phyloP scores from a whole-genome alignment of 75 land plant species.

The Isoetes taiwanensis region DNA sequence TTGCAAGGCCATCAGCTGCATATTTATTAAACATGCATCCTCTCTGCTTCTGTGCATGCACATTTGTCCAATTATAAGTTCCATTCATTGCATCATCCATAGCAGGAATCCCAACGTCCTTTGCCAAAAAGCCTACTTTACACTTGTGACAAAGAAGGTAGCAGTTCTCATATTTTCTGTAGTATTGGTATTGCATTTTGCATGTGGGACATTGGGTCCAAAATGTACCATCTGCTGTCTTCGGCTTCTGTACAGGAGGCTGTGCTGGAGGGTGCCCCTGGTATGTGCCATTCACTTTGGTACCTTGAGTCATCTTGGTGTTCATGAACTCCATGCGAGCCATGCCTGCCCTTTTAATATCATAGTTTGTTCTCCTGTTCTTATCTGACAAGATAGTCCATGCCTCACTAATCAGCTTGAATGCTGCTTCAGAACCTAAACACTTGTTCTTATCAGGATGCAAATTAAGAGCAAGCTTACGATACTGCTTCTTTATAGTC shows the following conservation, averaged over 20 bases:
- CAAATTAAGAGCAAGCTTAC: slow-evolving; percentile 35
- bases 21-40: too few species aligned
- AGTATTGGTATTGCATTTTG: slow-evolving; percentile 8
- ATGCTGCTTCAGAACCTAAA: slow-evolving; percentile 39
- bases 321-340: background rate
- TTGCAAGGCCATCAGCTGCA: too few species aligned
- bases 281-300: background rate
- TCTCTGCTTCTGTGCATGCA: too few species aligned
- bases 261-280: slow-evolving; percentile 3
- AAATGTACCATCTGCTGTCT: background rate
- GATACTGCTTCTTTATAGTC: slow-evolving; percentile 33
- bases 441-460: slow-evolving; percentile 34
- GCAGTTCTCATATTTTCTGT: slow-evolving; percentile 2
- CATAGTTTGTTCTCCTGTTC: slow-evolving; percentile 24
- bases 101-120: slow-evolving; percentile 1
- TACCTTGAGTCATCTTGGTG: background rate
- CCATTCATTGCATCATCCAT: too few species aligned
- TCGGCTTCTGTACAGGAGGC: background rate
- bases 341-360: slow-evolving; percentile 6
- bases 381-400: slow-evolving; percentile 45
- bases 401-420: slow-evolving; percentile 39
- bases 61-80: too few species aligned
- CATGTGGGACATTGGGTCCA: slow-evolving; percentile 14
- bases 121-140: background rate
- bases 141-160: slow-evolving; percentile 7